These are phyloP conservation scores for Thelonectria rubi DNA, from an alignment of 2,329 filamentous ascomycete species.

Conservation along the genomic window DNA sequence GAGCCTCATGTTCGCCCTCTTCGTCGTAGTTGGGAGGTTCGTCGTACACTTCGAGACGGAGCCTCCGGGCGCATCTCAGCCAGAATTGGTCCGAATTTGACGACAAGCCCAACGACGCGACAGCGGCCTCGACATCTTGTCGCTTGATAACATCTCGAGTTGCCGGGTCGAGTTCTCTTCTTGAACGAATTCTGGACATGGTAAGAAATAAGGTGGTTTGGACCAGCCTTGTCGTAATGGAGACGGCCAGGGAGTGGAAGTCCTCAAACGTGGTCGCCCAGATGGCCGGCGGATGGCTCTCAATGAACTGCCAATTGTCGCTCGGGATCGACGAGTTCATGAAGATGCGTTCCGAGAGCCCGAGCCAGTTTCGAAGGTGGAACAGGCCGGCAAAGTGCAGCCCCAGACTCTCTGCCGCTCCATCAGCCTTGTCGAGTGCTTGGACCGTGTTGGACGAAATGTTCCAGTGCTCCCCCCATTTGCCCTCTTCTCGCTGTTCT, in stretches of 20 bases:
- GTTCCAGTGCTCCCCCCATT: slow-evolving; percentile 73
- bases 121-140: slow-evolving; percentile 60
- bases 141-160: slow-evolving; percentile 48
- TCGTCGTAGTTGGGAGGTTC: slow-evolving; percentile 41
- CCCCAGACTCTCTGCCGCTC: slow-evolving; percentile 34
- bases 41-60: slow-evolving; percentile 59
- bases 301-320: slow-evolving; percentile 73
- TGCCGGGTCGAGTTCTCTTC: slow-evolving; percentile 44
- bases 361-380: slow-evolving; percentile 66
- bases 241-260: slow-evolving; percentile 73
- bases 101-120: slow-evolving; percentile 56
- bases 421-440: slow-evolving; percentile 40
- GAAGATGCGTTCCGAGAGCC: slow-evolving; percentile 72
- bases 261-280: slow-evolving; percentile 80
- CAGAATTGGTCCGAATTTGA: slow-evolving; percentile 54
- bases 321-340: slow-evolving; percentile 74
- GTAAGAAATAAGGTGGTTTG: slow-evolving; percentile 75
- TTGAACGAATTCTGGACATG: slow-evolving; percentile 71
- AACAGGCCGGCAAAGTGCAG: slow-evolving; percentile 67
- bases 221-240: slow-evolving; percentile 75
- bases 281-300: slow-evolving; percentile 72
- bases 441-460: slow-evolving; percentile 58
- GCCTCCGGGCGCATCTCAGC: slow-evolving; percentile 57
- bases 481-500: slow-evolving; percentile 64
- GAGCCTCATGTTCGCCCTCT: slow-evolving; percentile 35